Evolutionary conservation across 805 yeast species (phyloP), one percentile per base, ranked within the genome.

Genomic region (Starmerella kuoi): DNA sequence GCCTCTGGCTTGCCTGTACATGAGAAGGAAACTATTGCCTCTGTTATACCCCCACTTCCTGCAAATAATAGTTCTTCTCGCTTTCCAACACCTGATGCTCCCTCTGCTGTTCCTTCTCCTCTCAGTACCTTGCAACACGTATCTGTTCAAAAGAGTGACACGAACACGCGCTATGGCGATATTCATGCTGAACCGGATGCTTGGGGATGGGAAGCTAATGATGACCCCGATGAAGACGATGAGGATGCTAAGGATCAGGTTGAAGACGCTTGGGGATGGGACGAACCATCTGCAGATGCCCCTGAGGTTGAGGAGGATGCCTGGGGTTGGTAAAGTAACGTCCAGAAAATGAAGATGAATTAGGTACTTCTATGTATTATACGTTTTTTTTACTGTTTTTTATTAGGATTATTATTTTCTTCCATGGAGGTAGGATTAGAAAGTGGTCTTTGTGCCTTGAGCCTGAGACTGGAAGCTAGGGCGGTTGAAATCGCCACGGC

Each of bases 181-280:
- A 23, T 18, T 5, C 31, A 31, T 5, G 34, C 7, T 4, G 36
- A 21, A 14, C 6, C 35, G 22, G 35, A 15, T 19, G 9, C 35
- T 7, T 32, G 35, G 35, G 35, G 22, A 32, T 32, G 35, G 35
- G 22, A 32, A 28, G 31, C n/a, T 6, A 22, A 33, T 6, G 38
- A 7, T 15, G 52, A 45, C 22, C n/a, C 8, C 18, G 37, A 20
- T 8, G 42, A 32, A 5, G 18, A 28, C 21, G 49, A 45, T 7
- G 35, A 37, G 12, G 43, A 25, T 19, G 33, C 18, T 19, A 19
- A 30, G 33, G 33, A 54, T n/a, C n/a, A n/a, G n/a, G n/a, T n/a
- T n/a, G n/a, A n/a, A n/a, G n/a, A n/a, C 25, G 61, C 54, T 15
- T 62, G 66, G 47, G 44, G 38, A n/a, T 44, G 40, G 41, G 31